Evolutionary conservation across 2,329 filamentous ascomycete species (phyloP).

Genomic region (Ascosphaera apis): DNA sequence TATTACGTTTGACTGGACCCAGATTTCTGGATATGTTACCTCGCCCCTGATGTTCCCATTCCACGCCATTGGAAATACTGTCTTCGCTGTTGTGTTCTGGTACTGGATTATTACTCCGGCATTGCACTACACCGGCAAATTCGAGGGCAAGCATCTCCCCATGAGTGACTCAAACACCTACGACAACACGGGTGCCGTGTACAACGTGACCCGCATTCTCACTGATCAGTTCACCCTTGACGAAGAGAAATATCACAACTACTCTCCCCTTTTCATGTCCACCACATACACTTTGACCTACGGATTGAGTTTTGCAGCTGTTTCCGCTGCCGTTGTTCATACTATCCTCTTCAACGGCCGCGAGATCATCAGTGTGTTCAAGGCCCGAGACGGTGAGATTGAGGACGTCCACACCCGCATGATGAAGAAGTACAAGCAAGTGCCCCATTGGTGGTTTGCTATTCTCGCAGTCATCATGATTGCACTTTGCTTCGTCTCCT

Average conservation of each 20-base stretch:
- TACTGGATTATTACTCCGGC: slow-evolving; percentile 36
- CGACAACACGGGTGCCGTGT: slow-evolving; percentile 42
- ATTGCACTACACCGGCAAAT: slow-evolving; percentile 42
- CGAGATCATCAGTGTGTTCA: slow-evolving; percentile 33
- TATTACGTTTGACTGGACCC: slow-evolving; percentile 57
- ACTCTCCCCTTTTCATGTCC: slow-evolving; percentile 35
- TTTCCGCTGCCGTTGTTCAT: slow-evolving; percentile 45
- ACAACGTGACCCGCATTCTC: slow-evolving; percentile 42
- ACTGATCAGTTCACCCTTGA: slow-evolving; percentile 39
- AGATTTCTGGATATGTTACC: slow-evolving; percentile 38
- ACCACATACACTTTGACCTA: slow-evolving; percentile 50
- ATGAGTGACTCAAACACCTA: slow-evolving; percentile 49
- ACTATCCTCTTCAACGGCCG: slow-evolving; percentile 43
- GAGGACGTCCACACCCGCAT: slow-evolving; percentile 31
- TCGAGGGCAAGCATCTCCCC: slow-evolving; percentile 41
- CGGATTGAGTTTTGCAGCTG: slow-evolving; percentile 48
- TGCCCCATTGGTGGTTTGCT: slow-evolving; percentile 35
- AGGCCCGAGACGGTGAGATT: slow-evolving; percentile 32
- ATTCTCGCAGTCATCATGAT: slow-evolving; percentile 26
- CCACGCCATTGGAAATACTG: slow-evolving; percentile 50
- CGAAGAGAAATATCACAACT: slow-evolving; percentile 37
- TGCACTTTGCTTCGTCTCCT: slow-evolving; percentile 24
- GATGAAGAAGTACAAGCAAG: slow-evolving; percentile 33
- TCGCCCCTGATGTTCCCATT: slow-evolving; percentile 49
- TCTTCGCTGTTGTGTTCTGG: slow-evolving; percentile 43